A percentile compares a stretch with the other conserved stretches of the same genome.
phyloP scores from a whole-genome alignment of 2,329 filamentous ascomycete species.

The Diaporthe caulivora region DNA sequence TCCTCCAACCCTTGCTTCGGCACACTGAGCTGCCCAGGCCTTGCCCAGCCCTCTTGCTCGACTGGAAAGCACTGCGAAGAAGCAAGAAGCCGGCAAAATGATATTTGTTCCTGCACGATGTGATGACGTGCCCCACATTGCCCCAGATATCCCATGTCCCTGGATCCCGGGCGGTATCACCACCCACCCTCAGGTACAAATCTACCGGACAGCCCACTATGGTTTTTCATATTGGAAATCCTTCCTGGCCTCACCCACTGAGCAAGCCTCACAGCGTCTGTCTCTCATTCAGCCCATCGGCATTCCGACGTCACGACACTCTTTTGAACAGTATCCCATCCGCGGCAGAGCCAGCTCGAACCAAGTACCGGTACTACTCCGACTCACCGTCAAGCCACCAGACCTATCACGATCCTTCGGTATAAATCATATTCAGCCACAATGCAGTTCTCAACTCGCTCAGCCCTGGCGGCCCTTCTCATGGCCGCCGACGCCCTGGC shows the following conservation, averaged over 20 bases:
- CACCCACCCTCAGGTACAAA: constrained; percentile 27
- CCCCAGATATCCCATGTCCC: constrained; percentile 24
- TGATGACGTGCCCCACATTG: constrained; percentile 24
- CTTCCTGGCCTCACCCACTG: constrained; percentile 27
- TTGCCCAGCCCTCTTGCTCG: constrained; percentile 4
- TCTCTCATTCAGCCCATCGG: constrained; percentile 34
- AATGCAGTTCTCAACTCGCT: constrained; percentile 37
- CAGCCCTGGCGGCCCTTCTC: constrained; percentile 38
- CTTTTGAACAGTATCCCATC: constrained; percentile 23
- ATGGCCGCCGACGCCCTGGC: constrained; percentile 27
- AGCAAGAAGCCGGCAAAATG: constrained; percentile 18
- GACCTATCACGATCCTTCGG: constrained; percentile 10
- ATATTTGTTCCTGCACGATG: constrained; percentile 15
- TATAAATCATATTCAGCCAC: constrained; percentile 1
- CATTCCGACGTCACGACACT: constrained; percentile 34
- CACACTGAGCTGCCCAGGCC: constrained; percentile 6
- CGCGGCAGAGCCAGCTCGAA: constrained; percentile 36
- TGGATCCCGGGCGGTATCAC: constrained; percentile 10
- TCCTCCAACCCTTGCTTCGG: constrained; percentile 27
- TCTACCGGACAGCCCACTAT: constrained; percentile 17
- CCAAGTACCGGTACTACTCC: background rate
- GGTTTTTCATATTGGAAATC: background rate
- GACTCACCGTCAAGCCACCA: constrained; percentile 12
- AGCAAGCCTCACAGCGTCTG: constrained; percentile 34
- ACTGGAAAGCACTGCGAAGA: constrained; percentile 5